Percentiles rank a stretch among this genome's conserved stretches.
These are phyloP conservation scores for Gremmenia infestans DNA, from an alignment of 2,329 filamentous ascomycete species.

Conservation along the genomic window DNA sequence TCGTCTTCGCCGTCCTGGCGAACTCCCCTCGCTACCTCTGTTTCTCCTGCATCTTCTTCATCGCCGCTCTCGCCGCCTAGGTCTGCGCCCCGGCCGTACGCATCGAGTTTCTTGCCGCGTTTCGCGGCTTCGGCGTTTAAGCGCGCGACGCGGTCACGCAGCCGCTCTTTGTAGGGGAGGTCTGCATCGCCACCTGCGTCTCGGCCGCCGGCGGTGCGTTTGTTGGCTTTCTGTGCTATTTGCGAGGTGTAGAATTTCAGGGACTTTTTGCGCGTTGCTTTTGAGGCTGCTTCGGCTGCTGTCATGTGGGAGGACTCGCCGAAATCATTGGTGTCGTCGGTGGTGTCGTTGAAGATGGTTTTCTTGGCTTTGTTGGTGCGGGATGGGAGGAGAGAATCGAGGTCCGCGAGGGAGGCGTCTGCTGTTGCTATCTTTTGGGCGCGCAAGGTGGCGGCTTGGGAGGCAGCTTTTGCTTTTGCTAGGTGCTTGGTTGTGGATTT, in stretches of 20 bases:
- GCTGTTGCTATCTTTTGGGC: constrained; percentile 33
- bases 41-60: constrained; percentile 16
- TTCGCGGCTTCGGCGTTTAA: constrained; percentile 85
- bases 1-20: constrained; percentile 55
- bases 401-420: constrained; percentile 29
- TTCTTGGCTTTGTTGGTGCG: constrained; percentile 17
- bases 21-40: constrained; percentile 37
- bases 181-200: constrained; percentile 76
- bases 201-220: constrained; percentile 67
- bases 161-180: constrained; percentile 81
- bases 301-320: constrained; percentile 78
- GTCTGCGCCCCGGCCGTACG: constrained; percentile 59
- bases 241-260: constrained; percentile 98
- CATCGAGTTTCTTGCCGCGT: constrained; percentile 63
- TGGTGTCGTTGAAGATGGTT: constrained; percentile 36
- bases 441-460: constrained; percentile 31
- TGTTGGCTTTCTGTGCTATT: constrained; percentile 90
- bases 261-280: constrained; percentile 83
- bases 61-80: constrained; percentile 51
- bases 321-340: constrained; percentile 55
- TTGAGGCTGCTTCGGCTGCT: constrained; percentile 70
- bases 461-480: constrained; percentile 31
- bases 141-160: constrained; percentile 78
- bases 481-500: constrained; percentile 31
- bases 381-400: constrained; percentile 9